Base-by-base conservation (phyloP, 164 flowering plant genomes). In the Malania oleifera region DNA sequence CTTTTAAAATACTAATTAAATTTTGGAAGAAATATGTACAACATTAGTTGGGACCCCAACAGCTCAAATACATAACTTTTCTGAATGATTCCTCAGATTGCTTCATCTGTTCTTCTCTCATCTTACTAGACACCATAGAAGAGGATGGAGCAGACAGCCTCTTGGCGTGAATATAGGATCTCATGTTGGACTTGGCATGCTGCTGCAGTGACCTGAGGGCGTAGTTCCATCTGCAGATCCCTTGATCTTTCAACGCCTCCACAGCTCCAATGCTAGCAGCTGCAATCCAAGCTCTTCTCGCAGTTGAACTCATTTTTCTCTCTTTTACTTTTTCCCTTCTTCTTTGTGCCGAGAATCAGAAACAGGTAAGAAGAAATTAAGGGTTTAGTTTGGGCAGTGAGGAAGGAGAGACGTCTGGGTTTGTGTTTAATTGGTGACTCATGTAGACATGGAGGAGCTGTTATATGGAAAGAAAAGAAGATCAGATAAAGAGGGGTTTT, bases 161-260 rank as follows among this genome's bases (percentile, higher is more conserved):
- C 2, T 20, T 63, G 3, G 44, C 26, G 41, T 53, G 64, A 17
- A 31, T 45, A 50, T 47, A 50, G 0, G 65, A 40, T 5, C 60
- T 24, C n/a, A 73, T 13, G 7, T 59, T 69, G 28, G 47, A 47
- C 47, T 63, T 73, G n/a, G 67, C 80, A n/a, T 67, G 70, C 9
- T 69, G 67, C 0, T 76, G 77, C 3, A 74, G 13, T 0, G 64
- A 57, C 37, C 78, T 71, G 5, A 77, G 1, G 0, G 57, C 54
- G 25, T 70, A 59, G 40, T 75, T 80, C 85, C 80, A 80, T 35
- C 85, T 65, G 61, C 80, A 75, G 23, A 73, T 24, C 8, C 87
- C 87, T 63, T 82, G 83, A 51, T 80, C 83, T 48, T 82, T 82
- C 64, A 82, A 10, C 1, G 67, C 82, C 61, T 78, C 83, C 28